phyloP scores from a whole-genome alignment of 2,329 filamentous ascomycete species.

The Sarocladium kiliense region DNA sequence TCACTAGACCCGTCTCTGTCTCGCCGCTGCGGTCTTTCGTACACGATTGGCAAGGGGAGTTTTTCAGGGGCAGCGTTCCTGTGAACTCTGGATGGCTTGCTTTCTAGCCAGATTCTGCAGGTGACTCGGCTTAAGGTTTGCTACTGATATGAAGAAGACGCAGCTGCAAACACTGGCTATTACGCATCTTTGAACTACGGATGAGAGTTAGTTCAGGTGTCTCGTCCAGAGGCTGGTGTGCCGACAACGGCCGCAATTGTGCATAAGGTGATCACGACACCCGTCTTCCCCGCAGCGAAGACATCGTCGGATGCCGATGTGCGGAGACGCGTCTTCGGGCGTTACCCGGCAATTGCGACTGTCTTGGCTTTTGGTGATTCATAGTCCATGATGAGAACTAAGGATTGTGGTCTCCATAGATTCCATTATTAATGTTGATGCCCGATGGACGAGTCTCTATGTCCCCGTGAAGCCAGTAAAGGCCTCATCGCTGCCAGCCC shows the following conservation, averaged over 20 bases:
- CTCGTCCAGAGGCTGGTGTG: background rate
- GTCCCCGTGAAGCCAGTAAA: slow-evolving; percentile 2
- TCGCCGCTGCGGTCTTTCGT: background rate
- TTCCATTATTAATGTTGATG: too few relatives aligned
- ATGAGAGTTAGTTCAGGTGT: too few relatives aligned
- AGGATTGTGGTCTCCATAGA: too few relatives aligned
- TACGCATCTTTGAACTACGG: too few relatives aligned
- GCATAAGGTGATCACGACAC: slow-evolving; percentile 7
- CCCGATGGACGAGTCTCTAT: background rate
- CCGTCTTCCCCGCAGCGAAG: slow-evolving; percentile 3
- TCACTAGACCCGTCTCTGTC: background rate
- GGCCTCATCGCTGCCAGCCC: slow-evolving; percentile 14
- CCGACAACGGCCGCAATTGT: background rate
- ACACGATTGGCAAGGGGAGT: background rate
- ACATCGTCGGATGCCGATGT: background rate
- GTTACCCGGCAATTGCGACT: background rate
- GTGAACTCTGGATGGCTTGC: background rate
- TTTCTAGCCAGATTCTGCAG: background rate
- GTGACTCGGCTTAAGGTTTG: background rate
- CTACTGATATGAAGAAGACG: too few relatives aligned
- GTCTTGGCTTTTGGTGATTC: background rate
- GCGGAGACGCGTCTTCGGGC: slow-evolving; percentile 1
- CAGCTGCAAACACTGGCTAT: too few relatives aligned
- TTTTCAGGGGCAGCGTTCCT: too few relatives aligned
- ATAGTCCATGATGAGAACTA: background rate